These are phyloP conservation scores for Xylaria arbuscula DNA, from an alignment of 2,329 filamentous ascomycete species.

Conservation along the genomic window DNA sequence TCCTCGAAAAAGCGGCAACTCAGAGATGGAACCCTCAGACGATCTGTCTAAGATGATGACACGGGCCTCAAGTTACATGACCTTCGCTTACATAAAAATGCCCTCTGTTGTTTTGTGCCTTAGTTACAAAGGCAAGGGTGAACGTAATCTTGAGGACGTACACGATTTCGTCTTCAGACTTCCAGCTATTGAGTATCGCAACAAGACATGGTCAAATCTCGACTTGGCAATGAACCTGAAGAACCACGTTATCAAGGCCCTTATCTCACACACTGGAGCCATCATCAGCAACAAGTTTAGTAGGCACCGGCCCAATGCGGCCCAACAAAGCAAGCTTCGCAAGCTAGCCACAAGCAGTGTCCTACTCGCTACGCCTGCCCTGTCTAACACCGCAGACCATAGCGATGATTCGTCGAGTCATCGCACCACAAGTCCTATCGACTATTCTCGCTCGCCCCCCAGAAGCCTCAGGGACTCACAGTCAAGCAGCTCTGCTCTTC, in stretches of 20 bases:
- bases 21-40: conserved; percentile 76
- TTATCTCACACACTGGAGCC: conserved; percentile 94
- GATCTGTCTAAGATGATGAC: conserved; percentile 97
- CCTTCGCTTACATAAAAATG: conserved; percentile 93
- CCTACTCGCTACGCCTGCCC: conserved; percentile 62
- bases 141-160: conserved; percentile 95
- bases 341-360: conserved; percentile 85
- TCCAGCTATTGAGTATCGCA: conserved; percentile 93
- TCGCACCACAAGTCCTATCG: conserved; percentile 64
- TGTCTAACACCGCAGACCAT: conserved; percentile 59
- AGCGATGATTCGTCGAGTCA: conserved; percentile 69
- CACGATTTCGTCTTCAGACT: conserved; percentile 98
- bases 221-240: conserved; percentile 93
- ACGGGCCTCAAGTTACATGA: conserved; percentile 97
- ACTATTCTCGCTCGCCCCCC: conserved; percentile 70
- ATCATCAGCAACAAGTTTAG: conserved; percentile 98
- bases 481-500: conserved; percentile 58
- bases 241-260: conserved; percentile 90
- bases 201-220: conserved; percentile 99
- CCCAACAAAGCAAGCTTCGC: conserved; percentile 81
- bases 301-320: conserved; percentile 83
- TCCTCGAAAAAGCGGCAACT: conserved; percentile 60
- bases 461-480: conserved; percentile 63
- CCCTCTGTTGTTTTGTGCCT: conserved; percentile 94
- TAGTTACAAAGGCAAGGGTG: conserved; percentile 95